These are phyloP conservation scores for Metschnikowia lochheadii DNA, from an alignment of 805 yeast species.

Conservation along the genomic window DNA sequence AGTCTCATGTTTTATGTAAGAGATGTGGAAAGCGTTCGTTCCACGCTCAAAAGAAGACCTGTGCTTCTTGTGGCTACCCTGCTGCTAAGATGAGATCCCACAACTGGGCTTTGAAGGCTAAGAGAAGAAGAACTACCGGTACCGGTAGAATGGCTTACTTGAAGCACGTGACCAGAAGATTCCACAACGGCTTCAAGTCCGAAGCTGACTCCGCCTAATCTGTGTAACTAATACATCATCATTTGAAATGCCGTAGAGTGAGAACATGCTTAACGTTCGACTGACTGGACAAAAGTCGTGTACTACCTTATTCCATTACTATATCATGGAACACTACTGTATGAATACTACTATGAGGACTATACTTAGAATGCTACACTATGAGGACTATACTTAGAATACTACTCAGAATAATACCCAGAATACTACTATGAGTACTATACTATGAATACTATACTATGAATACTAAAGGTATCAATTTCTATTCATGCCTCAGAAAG, in stretches of 20 bases:
- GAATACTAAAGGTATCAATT: no score
- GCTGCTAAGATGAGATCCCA: constrained; percentile 96
- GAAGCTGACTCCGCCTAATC: constrained; percentile 47
- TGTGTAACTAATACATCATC: constrained; percentile 18
- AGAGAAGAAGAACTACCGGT: constrained; percentile 99
- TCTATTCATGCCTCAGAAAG: no score
- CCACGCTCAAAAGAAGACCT: constrained; percentile 99
- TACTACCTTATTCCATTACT: no score
- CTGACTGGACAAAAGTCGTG: no score
- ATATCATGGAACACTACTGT: no score
- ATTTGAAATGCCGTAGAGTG: constrained; percentile 1
- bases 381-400: no score
- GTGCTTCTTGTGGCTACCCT: constrained; percentile 99
- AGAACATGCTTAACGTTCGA: no score
- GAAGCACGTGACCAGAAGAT: constrained; percentile 95
- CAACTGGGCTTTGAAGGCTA: constrained; percentile 99
- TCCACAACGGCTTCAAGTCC: constrained; percentile 95
- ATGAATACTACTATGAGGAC: no score
- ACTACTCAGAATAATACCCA: no score
- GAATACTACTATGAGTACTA: no score
- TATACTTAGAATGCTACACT: no score
- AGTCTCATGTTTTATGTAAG: constrained; percentile 98
- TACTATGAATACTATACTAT: no score
- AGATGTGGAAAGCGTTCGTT: constrained; percentile 98
- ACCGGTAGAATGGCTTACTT: constrained; percentile 99